Percentiles rank a stretch among this genome's conserved stretches.
These are phyloP conservation scores for Microglena sp. DNA, from an alignment of 139 green algal species.

Conservation along the genomic window DNA sequence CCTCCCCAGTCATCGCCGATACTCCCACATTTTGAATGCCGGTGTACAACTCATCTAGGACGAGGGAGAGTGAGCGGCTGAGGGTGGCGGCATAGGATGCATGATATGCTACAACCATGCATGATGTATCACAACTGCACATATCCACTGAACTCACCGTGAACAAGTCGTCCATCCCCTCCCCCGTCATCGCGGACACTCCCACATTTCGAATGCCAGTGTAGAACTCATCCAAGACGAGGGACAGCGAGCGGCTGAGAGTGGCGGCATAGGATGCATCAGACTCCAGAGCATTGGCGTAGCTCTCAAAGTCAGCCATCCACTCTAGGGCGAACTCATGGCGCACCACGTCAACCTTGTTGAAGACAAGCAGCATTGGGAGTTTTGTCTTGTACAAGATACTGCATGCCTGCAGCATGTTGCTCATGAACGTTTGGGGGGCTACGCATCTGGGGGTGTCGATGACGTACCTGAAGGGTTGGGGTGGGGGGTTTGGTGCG, in stretches of 20 bases:
- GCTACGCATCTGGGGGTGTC: constrained; percentile 79
- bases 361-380: constrained; percentile 92
- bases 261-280: constrained; percentile 70
- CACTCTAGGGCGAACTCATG: constrained; percentile 85
- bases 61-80: constrained; percentile 27
- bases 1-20: constrained; percentile 78
- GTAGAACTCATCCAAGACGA: constrained; percentile 94
- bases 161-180: constrained; percentile 70
- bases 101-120: too few species aligned
- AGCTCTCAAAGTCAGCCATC: constrained; percentile 87
- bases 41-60: constrained; percentile 92
- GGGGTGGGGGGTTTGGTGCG: background rate
- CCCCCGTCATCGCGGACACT: constrained; percentile 81
- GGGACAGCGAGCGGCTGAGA: constrained; percentile 26
- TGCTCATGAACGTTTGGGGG: constrained; percentile 95
- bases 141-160: too few species aligned
- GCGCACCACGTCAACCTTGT: constrained; percentile 84
- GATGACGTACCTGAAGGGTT: constrained; percentile 62
- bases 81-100: too few species aligned
- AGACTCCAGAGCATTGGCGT: constrained; percentile 63
- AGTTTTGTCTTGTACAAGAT: constrained; percentile 98
- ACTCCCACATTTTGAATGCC: constrained; percentile 76
- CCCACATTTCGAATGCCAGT: constrained; percentile 65
- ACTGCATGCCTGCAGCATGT: constrained; percentile 89
- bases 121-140: too few species aligned